Evolutionary conservation across 441 rosid genomes (phyloP).

Genomic region (Flueggea neowawraea): DNA sequence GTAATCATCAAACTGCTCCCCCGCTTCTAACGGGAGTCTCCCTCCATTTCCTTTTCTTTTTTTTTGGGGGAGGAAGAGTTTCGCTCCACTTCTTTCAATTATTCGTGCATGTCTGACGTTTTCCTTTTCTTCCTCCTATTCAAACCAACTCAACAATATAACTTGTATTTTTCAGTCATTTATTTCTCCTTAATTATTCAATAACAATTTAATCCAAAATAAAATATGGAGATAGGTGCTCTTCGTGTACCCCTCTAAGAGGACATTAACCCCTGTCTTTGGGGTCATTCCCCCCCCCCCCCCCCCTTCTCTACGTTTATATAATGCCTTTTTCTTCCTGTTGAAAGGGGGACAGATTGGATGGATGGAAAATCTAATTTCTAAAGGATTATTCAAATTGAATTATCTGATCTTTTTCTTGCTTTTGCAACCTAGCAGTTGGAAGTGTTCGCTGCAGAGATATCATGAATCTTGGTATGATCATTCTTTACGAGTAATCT

Average conservation of each 20-base stretch:
- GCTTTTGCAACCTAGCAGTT: conserved; percentile 8
- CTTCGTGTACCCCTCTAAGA: conserved; percentile 32
- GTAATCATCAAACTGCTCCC: conserved; percentile 49
- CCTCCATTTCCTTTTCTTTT: neutral
- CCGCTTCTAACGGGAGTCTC: conserved; percentile 36
- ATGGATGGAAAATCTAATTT: conserved; percentile 16
- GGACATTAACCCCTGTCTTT: conserved; percentile 45
- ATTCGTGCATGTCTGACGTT: conserved; percentile 32
- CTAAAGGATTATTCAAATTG: conserved; percentile 8
- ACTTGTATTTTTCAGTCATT: neutral
- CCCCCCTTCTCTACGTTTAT: neutral
- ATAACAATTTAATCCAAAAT: neutral
- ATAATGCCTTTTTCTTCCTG: neutral
- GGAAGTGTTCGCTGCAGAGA: too few species aligned
- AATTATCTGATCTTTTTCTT: conserved; percentile 10
- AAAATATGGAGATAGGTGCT: conserved; percentile 13
- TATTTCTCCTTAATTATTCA: neutral
- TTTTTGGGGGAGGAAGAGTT: neutral
- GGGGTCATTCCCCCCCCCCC: conserved; percentile 9
- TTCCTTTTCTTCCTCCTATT: neutral
- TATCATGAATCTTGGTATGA: too few species aligned
- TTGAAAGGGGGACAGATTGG: conserved; percentile 19
- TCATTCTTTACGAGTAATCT: too few species aligned
- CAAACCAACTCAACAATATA: too few species aligned
- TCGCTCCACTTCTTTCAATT: conserved; percentile 23